These are phyloP conservation scores for Oryza glumipatula DNA, from an alignment of 176 grass and related monocot genomes.

Conservation along the genomic window DNA sequence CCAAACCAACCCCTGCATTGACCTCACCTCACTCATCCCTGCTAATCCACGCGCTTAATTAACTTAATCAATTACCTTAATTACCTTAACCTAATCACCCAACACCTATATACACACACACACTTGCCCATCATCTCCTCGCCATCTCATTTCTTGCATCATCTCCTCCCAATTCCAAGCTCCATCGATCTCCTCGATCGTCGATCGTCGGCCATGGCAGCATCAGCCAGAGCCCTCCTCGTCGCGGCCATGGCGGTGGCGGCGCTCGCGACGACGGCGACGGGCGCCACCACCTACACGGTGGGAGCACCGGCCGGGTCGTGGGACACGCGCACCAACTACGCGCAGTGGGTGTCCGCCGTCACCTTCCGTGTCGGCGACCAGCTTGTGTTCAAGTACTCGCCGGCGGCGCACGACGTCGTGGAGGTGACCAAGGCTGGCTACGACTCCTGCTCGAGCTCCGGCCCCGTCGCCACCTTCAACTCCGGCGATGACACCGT, in stretches of 20 bases:
- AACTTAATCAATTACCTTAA: too few species aligned
- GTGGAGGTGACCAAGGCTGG: conserved; percentile 41
- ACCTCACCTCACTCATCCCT: too few species aligned
- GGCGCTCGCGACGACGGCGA: neutral
- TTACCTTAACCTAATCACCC: too few species aligned
- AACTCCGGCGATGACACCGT: conserved; percentile 21
- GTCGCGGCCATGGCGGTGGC: neutral
- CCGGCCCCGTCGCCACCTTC: neutral
- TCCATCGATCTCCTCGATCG: too few species aligned
- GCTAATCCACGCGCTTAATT: too few species aligned
- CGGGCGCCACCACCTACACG: conserved; percentile 23
- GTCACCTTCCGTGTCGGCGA: neutral
- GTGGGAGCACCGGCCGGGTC: conserved; percentile 10
- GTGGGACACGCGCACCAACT: conserved; percentile 30
- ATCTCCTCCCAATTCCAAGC: too few species aligned
- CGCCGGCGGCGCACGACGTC: conserved; percentile 37
- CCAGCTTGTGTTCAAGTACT: conserved; percentile 36
- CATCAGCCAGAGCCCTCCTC: too few species aligned
- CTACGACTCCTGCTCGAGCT: conserved; percentile 28
- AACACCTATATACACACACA: too few species aligned
- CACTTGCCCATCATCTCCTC: too few species aligned
- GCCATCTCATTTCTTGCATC: too few species aligned
- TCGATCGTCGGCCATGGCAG: too few species aligned
- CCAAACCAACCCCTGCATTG: too few species aligned
- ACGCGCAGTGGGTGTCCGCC: neutral